phyloP scores from a whole-genome alignment of 495 filamentous ascomycete species.

The Xylaria longipes region DNA sequence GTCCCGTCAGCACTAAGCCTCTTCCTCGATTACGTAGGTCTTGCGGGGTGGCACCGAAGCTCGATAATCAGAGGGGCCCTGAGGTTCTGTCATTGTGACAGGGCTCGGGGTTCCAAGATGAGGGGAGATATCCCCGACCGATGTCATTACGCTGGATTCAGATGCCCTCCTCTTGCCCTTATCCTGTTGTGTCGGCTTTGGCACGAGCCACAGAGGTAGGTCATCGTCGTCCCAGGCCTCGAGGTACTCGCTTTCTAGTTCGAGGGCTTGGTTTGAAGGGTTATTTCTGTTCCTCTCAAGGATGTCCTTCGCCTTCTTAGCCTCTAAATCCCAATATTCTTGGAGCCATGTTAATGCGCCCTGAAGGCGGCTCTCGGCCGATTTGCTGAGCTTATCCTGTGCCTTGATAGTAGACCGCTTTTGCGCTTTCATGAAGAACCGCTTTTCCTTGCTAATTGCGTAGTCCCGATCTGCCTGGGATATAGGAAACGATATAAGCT shows the following conservation, averaged over 20 bases:
- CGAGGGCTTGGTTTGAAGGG: conserved; percentile 21
- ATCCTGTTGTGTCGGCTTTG: conserved; percentile 12
- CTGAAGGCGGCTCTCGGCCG: conserved; percentile 32
- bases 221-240: conserved; percentile 37
- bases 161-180: conserved; percentile 14
- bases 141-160: not conserved
- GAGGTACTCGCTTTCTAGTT: conserved; percentile 31
- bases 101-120: not conserved
- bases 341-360: conserved; percentile 30
- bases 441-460: conserved; percentile 36
- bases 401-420: conserved; percentile 16
- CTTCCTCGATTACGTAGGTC: conserved; percentile 30
- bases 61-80: conserved; percentile 2
- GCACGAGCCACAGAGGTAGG: conserved; percentile 31
- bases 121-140: conserved; percentile 10
- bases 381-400: conserved; percentile 31
- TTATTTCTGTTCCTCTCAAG: conserved; percentile 32
- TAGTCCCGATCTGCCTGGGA: conserved; percentile 34
- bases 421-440: conserved; percentile 29
- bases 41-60: conserved; percentile 1
- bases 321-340: conserved; percentile 32
- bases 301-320: conserved; percentile 29
- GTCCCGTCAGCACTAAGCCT: not conserved
- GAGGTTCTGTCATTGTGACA: not conserved
- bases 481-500: conserved; percentile 38